Base-by-base conservation (phyloP, 768 basidiomycete species). In the Albatrellus ellisii region DNA sequence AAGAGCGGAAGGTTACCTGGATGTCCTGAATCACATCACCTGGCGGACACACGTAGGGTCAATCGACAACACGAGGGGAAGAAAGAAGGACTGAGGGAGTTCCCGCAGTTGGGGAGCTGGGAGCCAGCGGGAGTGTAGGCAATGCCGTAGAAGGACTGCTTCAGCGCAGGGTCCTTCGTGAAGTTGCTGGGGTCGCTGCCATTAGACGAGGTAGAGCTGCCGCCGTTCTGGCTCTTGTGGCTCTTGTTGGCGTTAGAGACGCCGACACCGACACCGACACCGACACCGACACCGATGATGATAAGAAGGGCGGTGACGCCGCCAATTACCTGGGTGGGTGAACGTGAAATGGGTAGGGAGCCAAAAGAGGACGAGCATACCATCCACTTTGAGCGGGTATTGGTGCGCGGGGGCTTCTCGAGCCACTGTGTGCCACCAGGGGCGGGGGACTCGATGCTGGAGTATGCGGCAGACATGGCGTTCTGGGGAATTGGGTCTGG, bases 121-220 rank as follows among this genome's bases (percentile, higher is more conserved):
- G 79, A 75, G 31, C 77, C 77, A 15, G 64, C 62, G 7, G 90
- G 89, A 1, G 87, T 89, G 59, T 94, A 94, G 0, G 90, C 90
- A 18, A 94, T 54, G 4, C 84, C 90, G 56, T 79, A 94, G 62
- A 95, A 86, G 0, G 75, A 69, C 49, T 83, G 74, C 47, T 78
- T 69, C 38, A 94, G 61, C 24, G 68, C 68, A 2, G 72, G 39
- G 57, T 92, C 72, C 61, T 79, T 82, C 15, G 61, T 58, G 59
- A 92, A 95, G 14, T 69, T 68, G 59, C 77, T 87, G 3, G 90
- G 87, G 58, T 92, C 84, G 50, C 68, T 74, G 42, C 49, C 44
- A 17, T 36, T 37, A 46, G 49, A 53, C 26, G 42, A 37, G 6
- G 45, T 52, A 25, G 41, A 41, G 21, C 48, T 41, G 10, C 43